These are phyloP conservation scores for Linum trigynum DNA, from an alignment of 345 rosid species.

Conservation along the genomic window DNA sequence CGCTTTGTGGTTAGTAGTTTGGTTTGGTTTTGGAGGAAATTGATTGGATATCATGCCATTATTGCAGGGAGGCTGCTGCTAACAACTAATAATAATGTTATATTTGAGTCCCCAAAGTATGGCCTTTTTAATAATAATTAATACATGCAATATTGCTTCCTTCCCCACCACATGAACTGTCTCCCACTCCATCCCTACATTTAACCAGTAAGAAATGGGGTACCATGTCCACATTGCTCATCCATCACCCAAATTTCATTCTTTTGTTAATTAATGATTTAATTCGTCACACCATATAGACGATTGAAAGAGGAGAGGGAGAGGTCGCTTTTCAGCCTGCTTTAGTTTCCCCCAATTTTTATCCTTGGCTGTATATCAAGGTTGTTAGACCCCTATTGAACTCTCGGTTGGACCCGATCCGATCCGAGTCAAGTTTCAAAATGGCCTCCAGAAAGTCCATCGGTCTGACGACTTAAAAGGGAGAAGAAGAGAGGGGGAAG, in stretches of 20 bases:
- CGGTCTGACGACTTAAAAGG: no score
- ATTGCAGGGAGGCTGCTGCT: neutral
- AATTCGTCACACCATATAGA: neutral
- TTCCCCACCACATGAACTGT: slow-evolving; percentile 61
- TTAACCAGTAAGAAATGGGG: slow-evolving; percentile 49
- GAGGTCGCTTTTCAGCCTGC: slow-evolving; percentile 26
- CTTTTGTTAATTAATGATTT: slow-evolving; percentile 16
- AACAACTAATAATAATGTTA: neutral
- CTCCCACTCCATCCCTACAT: slow-evolving; percentile 66
- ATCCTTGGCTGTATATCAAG: no score
- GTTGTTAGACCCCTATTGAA: no score
- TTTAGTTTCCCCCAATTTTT: neutral
- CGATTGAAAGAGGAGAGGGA: slow-evolving; percentile 11
- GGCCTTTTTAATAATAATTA: no score
- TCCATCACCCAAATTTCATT: slow-evolving; percentile 20
- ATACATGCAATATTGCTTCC: neutral
- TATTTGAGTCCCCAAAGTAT: no score
- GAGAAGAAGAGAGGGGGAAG: no score
- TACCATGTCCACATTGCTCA: slow-evolving; percentile 64
- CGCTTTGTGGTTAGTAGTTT: neutral
- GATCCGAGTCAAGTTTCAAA: no score
- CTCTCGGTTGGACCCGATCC: no score
- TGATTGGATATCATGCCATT: neutral
- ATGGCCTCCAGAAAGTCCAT: no score
- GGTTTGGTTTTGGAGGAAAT: neutral